Evolutionary conservation across 257 asterid genomes (phyloP).

Genomic region (Solanum arcanum): DNA sequence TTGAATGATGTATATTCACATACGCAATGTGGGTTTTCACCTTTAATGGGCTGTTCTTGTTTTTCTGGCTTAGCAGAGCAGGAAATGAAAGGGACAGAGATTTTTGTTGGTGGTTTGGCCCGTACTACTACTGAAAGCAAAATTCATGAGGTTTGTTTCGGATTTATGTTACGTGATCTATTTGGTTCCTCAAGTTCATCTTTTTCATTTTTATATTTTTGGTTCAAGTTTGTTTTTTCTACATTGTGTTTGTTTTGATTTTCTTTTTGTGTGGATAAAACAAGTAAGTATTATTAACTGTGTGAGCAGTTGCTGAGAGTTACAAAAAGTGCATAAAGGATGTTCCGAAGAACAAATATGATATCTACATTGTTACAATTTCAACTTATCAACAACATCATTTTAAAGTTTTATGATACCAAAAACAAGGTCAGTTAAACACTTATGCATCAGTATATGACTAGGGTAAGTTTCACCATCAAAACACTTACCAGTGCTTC

Average conservation of each 20-base stretch:
- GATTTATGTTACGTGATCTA: background rate
- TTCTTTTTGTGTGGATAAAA: background rate
- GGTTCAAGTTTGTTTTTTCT: background rate
- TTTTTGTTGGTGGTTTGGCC: constrained; percentile 83
- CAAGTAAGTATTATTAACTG: background rate
- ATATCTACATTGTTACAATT: background rate
- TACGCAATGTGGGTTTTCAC: background rate
- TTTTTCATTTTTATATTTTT: background rate
- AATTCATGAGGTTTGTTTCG: constrained; percentile 42
- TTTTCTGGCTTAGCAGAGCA: background rate
- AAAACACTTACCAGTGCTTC: background rate
- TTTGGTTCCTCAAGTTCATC: background rate
- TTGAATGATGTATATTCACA: background rate
- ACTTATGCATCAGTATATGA: background rate
- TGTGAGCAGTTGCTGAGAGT: background rate
- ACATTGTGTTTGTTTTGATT: background rate
- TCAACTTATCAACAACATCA: background rate
- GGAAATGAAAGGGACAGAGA: constrained; percentile 52
- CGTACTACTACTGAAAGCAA: constrained; percentile 44
- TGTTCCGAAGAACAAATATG: background rate
- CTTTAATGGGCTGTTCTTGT: background rate
- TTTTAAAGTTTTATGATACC: background rate
- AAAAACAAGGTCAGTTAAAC: background rate
- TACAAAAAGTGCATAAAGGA: background rate
- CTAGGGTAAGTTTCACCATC: background rate